phyloP scores from a whole-genome alignment of 2,329 filamentous ascomycete species.

The Sclerotinia subarctica region DNA sequence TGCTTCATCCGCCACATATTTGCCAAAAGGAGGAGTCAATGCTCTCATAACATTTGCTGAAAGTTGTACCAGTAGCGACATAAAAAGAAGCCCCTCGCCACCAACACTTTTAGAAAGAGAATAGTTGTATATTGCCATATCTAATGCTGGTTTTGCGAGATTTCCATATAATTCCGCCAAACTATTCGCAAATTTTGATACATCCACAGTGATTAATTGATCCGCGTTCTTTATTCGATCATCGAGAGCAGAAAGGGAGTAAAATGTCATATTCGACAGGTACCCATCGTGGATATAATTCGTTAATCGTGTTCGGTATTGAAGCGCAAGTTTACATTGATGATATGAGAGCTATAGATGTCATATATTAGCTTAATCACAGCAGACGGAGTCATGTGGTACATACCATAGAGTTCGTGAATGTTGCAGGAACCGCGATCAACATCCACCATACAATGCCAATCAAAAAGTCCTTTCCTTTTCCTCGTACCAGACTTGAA shows the following conservation, averaged over 20 bases:
- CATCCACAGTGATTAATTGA: slow-evolving; percentile 94
- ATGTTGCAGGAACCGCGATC: slow-evolving; percentile 91
- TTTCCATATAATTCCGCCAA: slow-evolving; percentile 95
- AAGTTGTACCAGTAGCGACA: slow-evolving; percentile 89
- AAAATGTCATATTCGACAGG: slow-evolving; percentile 96
- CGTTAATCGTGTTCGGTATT: slow-evolving; percentile 91
- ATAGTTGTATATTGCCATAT: slow-evolving; percentile 97
- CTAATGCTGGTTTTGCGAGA: slow-evolving; percentile 86
- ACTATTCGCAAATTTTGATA: slow-evolving; percentile 93
- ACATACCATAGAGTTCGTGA: slow-evolving; percentile 95
- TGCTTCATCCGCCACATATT: slow-evolving; percentile 96
- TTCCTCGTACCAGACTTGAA: slow-evolving; percentile 86
- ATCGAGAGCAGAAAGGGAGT: slow-evolving; percentile 89
- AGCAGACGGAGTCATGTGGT: background rate
- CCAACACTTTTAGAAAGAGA: slow-evolving; percentile 93
- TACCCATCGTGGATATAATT: slow-evolving; percentile 94
- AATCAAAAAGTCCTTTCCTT: slow-evolving; percentile 82
- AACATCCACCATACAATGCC: slow-evolving; percentile 98
- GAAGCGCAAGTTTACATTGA: slow-evolving; percentile 88
- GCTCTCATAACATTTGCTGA: slow-evolving; percentile 90
- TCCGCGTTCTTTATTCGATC: slow-evolving; percentile 98
- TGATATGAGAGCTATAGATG: slow-evolving; percentile 78
- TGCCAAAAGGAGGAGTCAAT: slow-evolving; percentile 92
- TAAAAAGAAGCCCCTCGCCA: slow-evolving; percentile 90
- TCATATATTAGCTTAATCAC: slow-evolving; percentile 21